These are phyloP conservation scores for Biscogniauxia marginata DNA, from an alignment of 2,329 filamentous ascomycete genomes.

Conservation along the genomic window DNA sequence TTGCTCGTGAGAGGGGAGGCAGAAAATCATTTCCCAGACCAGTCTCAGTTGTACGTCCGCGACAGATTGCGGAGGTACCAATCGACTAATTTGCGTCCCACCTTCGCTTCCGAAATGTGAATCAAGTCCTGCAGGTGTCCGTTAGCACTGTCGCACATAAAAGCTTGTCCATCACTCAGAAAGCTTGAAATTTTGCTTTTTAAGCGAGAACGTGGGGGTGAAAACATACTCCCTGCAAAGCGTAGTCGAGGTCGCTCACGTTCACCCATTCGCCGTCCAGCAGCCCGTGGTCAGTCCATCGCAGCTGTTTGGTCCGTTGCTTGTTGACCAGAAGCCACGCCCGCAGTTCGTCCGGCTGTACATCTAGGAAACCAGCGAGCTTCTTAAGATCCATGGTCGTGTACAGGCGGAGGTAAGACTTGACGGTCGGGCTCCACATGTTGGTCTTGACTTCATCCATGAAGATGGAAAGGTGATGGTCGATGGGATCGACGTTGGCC, in stretches of 20 bases:
- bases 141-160: conserved; percentile 26
- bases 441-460: conserved; percentile 99
- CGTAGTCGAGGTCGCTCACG: conserved; percentile 94
- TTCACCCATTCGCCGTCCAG: conserved; percentile 91
- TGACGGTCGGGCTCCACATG: conserved; percentile 95
- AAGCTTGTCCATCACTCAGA: conserved; percentile 25
- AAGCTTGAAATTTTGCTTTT: conserved; percentile 14
- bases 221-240: conserved; percentile 80
- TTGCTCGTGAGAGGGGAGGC: conserved; percentile 1
- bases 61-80: conserved; percentile 98
- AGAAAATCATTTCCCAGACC: conserved; percentile 8
- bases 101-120: conserved; percentile 98
- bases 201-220: conserved; percentile 2
- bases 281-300: conserved; percentile 87
- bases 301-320: conserved; percentile 94
- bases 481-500: conserved; percentile 92
- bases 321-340: conserved; percentile 96
- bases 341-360: conserved; percentile 92
- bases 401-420: conserved; percentile 98
- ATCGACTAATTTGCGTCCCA: conserved; percentile 93
- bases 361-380: conserved; percentile 93
- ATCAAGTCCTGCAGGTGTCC: conserved; percentile 71
- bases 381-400: conserved; percentile 99
- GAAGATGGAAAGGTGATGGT: conserved; percentile 96
- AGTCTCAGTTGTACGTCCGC: conserved; percentile 74